Conservation (phyloP, 2,329 filamentous ascomycete species). For the Davidsoniella australis region DNA sequence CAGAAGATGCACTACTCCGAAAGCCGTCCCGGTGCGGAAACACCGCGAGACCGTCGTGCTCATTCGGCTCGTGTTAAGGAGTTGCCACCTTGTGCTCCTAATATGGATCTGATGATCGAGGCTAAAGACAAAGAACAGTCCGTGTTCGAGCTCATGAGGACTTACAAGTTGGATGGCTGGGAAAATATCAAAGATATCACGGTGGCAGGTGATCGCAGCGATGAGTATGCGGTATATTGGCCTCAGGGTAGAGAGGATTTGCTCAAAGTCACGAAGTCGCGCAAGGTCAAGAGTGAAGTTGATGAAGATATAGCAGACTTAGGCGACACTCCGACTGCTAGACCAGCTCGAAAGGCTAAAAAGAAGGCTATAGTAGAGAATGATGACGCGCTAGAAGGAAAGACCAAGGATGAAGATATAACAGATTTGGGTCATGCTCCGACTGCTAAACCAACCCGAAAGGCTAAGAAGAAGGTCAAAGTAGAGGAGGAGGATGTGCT, state of each 20-base stretch:
- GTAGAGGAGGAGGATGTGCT: background rate
- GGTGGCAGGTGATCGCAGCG: slow-evolving; percentile 39
- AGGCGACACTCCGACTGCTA: background rate
- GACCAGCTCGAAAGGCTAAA: background rate
- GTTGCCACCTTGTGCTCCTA: slow-evolving; percentile 62
- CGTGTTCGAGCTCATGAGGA: slow-evolving; percentile 84
- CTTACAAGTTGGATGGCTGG: slow-evolving; percentile 67
- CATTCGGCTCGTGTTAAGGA: slow-evolving; percentile 66
- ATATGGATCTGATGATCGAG: slow-evolving; percentile 98
- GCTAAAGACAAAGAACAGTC: slow-evolving; percentile 97
- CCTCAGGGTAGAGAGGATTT: slow-evolving; percentile 79
- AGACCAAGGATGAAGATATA: background rate
- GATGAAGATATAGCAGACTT: slow-evolving; percentile 19
- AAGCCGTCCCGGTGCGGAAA: slow-evolving; percentile 37
- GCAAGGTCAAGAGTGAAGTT: slow-evolving; percentile 28
- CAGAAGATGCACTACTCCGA: slow-evolving; percentile 98
- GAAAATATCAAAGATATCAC: slow-evolving; percentile 54
- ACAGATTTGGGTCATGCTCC: no score
- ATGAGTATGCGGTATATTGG: slow-evolving; percentile 33
- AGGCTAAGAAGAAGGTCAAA: background rate
- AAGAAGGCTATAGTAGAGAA: background rate
- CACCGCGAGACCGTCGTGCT: slow-evolving; percentile 54
- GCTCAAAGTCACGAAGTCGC: slow-evolving; percentile 62
- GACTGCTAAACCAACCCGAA: background rate
- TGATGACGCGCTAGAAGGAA: background rate